These are phyloP conservation scores for Cordyceps javanica DNA, from an alignment of 2,329 filamentous ascomycete species.

Conservation along the genomic window DNA sequence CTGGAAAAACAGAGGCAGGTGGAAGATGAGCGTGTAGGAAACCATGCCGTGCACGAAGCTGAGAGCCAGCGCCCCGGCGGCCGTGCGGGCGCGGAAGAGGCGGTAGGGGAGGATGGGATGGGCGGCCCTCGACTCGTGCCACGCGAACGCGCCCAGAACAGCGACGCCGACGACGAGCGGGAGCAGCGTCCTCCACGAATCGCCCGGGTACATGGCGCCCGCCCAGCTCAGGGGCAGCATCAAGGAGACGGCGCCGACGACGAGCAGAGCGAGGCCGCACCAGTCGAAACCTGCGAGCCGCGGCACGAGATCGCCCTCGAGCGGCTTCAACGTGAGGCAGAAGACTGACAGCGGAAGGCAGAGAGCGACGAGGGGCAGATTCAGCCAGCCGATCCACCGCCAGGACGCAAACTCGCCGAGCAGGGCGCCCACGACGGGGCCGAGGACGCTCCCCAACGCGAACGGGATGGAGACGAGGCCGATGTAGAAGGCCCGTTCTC, in stretches of 20 bases:
- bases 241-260: constrained; percentile 21
- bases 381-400: constrained; percentile 28
- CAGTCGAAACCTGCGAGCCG: constrained; percentile 25
- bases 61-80: constrained; percentile 18
- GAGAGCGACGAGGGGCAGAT: constrained; percentile 23
- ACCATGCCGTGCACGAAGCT: constrained; percentile 27
- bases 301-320: constrained; percentile 13
- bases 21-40: constrained; percentile 24
- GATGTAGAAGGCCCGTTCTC: constrained; percentile 24
- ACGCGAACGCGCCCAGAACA: constrained; percentile 23
- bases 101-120: constrained; percentile 26
- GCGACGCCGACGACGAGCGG: constrained; percentile 25
- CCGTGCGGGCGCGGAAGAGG: constrained; percentile 21
- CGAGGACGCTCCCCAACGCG: constrained; percentile 17
- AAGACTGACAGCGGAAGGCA: constrained; percentile 17
- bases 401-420: constrained; percentile 19
- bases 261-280: constrained; percentile 23
- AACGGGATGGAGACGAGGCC: constrained; percentile 21
- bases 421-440: constrained; percentile 23
- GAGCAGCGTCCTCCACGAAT: constrained; percentile 27
- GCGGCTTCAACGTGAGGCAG: constrained; percentile 18
- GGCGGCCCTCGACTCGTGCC: constrained; percentile 23
- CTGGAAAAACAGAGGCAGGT: constrained; percentile 29
- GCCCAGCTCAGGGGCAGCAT: constrained; percentile 30
- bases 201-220: constrained; percentile 28